Evolutionary conservation across 768 basidiomycete species (phyloP).

Genomic region (Astraeus odoratus): DNA sequence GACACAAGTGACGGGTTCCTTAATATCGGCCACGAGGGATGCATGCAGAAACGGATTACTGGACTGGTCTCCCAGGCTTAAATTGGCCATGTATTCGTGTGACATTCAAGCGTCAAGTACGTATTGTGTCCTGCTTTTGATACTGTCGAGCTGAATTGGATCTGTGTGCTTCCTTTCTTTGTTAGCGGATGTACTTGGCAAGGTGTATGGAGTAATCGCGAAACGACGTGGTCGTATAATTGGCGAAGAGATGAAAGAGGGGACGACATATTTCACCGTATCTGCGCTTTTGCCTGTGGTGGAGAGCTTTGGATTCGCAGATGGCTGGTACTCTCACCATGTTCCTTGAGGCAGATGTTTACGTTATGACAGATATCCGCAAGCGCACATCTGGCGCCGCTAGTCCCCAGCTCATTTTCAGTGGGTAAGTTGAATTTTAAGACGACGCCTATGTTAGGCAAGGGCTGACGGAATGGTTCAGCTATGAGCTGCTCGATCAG

Average conservation of each 20-base stretch:
- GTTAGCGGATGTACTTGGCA: constrained; percentile 91
- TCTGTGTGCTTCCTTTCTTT: background rate
- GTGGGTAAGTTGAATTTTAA: constrained; percentile 83
- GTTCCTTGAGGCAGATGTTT: constrained; percentile 7
- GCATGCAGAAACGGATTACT: constrained; percentile 84
- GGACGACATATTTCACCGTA: constrained; percentile 90
- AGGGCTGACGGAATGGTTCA: constrained; percentile 25
- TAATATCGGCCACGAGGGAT: constrained; percentile 85
- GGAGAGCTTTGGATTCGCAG: constrained; percentile 96
- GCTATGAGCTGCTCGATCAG: constrained; percentile 88
- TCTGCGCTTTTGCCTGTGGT: constrained; percentile 89
- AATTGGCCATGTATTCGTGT: constrained; percentile 98
- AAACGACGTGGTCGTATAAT: constrained; percentile 87
- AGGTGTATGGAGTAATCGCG: constrained; percentile 93
- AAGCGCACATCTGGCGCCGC: constrained; percentile 96
- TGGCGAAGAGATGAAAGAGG: constrained; percentile 98
- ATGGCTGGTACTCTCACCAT: constrained; percentile 48
- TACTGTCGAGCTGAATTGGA: constrained; percentile 8
- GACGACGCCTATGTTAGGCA: background rate
- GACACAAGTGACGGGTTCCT: constrained; percentile 82
- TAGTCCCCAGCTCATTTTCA: constrained; percentile 94
- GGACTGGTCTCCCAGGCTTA: constrained; percentile 96
- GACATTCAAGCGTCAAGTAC: constrained; percentile 96
- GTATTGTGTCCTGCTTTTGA: constrained; percentile 23
- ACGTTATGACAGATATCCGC: constrained; percentile 65